A percentile compares a stretch with the other conserved stretches of the same genome.
These are phyloP conservation scores for Quercus agrifolia DNA, from an alignment of 306 rosid genomes.

Conservation along the genomic window DNA sequence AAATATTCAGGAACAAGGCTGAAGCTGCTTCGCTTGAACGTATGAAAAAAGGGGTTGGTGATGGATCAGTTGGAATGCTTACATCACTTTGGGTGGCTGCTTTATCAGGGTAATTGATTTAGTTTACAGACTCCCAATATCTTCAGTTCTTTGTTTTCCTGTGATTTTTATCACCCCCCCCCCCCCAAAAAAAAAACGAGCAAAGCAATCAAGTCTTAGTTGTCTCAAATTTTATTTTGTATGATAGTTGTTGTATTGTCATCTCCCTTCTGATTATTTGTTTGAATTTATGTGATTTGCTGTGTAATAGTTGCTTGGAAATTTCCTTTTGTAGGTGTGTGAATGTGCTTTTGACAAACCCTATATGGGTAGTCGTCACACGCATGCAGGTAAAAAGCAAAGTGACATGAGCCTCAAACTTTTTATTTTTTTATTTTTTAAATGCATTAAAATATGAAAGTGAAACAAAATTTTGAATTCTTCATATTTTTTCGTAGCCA, in stretches of 20 bases:
- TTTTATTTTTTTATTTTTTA: background rate
- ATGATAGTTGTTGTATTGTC: background rate
- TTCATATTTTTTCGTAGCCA: background rate
- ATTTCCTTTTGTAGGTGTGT: slow-evolving; percentile 66
- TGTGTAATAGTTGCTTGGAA: slow-evolving; percentile 10
- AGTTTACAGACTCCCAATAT: background rate
- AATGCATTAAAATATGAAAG: background rate
- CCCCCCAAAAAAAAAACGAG: background rate
- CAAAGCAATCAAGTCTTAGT: background rate
- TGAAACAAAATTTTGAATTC: background rate
- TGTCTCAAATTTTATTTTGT: background rate
- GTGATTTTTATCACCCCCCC: background rate
- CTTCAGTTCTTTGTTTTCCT: background rate
- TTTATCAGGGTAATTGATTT: slow-evolving; percentile 63
- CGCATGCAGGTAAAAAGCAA: slow-evolving; percentile 81
- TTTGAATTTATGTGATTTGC: slow-evolving; percentile 8
- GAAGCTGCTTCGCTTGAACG: slow-evolving; percentile 60
- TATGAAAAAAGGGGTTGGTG: slow-evolving; percentile 66
- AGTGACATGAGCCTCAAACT: slow-evolving; percentile 12
- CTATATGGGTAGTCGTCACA: slow-evolving; percentile 90
- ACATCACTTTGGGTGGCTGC: slow-evolving; percentile 95
- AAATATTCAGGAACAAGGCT: slow-evolving; percentile 94
- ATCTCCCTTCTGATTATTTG: background rate
- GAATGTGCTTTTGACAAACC: slow-evolving; percentile 90
- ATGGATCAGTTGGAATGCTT: slow-evolving; percentile 91